Conservation (phyloP, 2,329 filamentous ascomycete genomes). For the Trichoderma citrinoviride region DNA sequence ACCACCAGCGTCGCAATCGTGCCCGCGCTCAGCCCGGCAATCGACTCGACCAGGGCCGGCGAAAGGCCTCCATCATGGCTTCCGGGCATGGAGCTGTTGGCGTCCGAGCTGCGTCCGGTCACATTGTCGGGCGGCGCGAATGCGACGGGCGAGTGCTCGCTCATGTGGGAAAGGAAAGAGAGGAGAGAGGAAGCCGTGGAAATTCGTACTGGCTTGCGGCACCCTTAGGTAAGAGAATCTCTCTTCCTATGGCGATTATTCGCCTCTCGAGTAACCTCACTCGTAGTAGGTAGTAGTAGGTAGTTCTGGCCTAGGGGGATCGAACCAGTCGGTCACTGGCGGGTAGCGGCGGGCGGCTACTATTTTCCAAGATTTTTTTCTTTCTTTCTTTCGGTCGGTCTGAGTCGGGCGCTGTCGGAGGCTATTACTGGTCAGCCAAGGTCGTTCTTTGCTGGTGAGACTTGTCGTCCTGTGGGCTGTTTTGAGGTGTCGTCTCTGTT, state of each 20-base stretch:
- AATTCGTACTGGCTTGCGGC: too few relatives aligned
- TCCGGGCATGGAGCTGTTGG: conserved; percentile 45
- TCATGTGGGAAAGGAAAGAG: conserved; percentile 9
- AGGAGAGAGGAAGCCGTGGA: too few relatives aligned
- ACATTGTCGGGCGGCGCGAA: conserved; percentile 26
- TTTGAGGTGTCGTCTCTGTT: background rate
- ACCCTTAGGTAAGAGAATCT: too few relatives aligned
- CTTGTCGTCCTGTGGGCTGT: background rate
- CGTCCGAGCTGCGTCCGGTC: conserved; percentile 23
- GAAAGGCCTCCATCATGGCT: conserved; percentile 59
- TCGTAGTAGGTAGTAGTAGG: too few relatives aligned
- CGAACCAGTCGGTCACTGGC: background rate
- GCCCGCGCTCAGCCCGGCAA: conserved; percentile 87
- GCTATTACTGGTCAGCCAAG: background rate
- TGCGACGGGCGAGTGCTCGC: conserved; percentile 12
- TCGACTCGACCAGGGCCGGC: conserved; percentile 78
- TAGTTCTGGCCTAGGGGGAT: too few relatives aligned
- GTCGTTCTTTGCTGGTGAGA: background rate
- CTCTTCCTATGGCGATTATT: too few relatives aligned
- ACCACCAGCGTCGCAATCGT: conserved; percentile 80
- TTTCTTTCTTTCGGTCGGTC: background rate
- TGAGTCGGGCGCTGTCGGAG: background rate
- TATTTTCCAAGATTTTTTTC: background rate
- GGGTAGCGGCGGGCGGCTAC: conserved; percentile 6
- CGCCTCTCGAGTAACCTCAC: too few relatives aligned